phyloP scores from a whole-genome alignment of 805 yeast genomes.

The Saccharomycopsis selenospora region DNA sequence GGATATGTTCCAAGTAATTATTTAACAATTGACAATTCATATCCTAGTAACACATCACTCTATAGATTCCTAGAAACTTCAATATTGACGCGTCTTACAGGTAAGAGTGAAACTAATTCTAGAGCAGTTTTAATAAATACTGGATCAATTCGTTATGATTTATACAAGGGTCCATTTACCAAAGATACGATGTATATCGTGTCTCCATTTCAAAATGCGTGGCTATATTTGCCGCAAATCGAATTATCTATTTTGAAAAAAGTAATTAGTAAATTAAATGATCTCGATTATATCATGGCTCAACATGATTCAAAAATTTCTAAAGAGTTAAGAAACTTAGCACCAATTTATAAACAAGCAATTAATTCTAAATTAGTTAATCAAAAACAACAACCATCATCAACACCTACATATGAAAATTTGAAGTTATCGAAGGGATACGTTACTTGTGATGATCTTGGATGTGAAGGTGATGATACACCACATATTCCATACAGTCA shows the following conservation, averaged over 20 bases:
- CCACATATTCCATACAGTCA: constrained; percentile 43
- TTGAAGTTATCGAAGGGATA: constrained; percentile 53
- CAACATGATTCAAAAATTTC: constrained; percentile 7
- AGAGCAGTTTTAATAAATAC: constrained; percentile 69
- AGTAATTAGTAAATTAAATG: constrained; percentile 52
- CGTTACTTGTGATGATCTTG: constrained; percentile 77
- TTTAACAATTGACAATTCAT: constrained; percentile 59
- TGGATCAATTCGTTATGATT: constrained; percentile 82
- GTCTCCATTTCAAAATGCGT: constrained; percentile 75
- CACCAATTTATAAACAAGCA: constrained; percentile 18
- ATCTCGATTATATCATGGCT: constrained; percentile 38
- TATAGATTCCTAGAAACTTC: constrained; percentile 50
- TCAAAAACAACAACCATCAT: not conserved
- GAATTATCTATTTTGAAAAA: constrained; percentile 50
- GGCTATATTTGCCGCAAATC: constrained; percentile 58
- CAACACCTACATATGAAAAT: constrained; percentile 1
- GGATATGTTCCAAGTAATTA: constrained; percentile 67
- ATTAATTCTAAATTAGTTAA: constrained; percentile 19
- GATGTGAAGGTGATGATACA: constrained; percentile 82
- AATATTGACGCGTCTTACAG: constrained; percentile 44
- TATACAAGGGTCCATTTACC: constrained; percentile 79
- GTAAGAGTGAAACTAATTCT: constrained; percentile 27
- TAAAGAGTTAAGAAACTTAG: not conserved
- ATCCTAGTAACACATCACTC: constrained; percentile 49
- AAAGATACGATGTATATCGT: constrained; percentile 72